Base-by-base conservation (phyloP, 768 basidiomycete species). In the Cyclocybe aegerita region DNA sequence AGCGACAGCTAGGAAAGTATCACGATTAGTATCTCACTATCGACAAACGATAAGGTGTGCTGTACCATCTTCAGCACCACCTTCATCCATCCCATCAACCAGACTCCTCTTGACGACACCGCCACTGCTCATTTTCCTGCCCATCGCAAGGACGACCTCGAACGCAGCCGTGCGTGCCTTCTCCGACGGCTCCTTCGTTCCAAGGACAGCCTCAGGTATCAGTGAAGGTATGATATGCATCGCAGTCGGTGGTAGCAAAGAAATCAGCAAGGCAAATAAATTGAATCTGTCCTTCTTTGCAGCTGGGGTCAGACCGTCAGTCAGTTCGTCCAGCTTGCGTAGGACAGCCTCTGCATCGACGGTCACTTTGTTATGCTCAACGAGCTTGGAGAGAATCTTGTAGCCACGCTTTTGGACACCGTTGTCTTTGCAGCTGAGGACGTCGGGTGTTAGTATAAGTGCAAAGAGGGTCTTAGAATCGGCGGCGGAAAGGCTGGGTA, bases 371-470 rank as follows among this genome's bases (percentile, higher is more conserved):
- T 74, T 77, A 45, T 73, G 73, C 61, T 88, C 86, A n/a, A 86
- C 68, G 37, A 93, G 66, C 57, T 86, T 86, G 31, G 86, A 77
- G 11, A 98, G 76, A 12, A 89, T 84, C 63, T 96, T 89, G 72
- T 98, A 98, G 7, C 86, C 90, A 58, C 95, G 90, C 71, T 99
- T 99, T 71, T 98, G 96, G 4, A 96, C 85, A 3, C 85, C 92
- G 44, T 90, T 90, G 60, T 98, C 93, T 58, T 74, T 81, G 59
- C 83, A 84, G 46, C 80, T 79, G 4, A 98, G 74, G 16, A 97
- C 80, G 30, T 83, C 80, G 1, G 76, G 64, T 0, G 79, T 75
- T n/a, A 91, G 72, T 49, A 81, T 88, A n/a, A 86, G 69, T 17
- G 80, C 73, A 66, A 92, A 87, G 11, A 97, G 74, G 0, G 77